These are phyloP conservation scores for Coniochaeta sp. DNA, from an alignment of 2,329 filamentous ascomycete species.

Conservation along the genomic window DNA sequence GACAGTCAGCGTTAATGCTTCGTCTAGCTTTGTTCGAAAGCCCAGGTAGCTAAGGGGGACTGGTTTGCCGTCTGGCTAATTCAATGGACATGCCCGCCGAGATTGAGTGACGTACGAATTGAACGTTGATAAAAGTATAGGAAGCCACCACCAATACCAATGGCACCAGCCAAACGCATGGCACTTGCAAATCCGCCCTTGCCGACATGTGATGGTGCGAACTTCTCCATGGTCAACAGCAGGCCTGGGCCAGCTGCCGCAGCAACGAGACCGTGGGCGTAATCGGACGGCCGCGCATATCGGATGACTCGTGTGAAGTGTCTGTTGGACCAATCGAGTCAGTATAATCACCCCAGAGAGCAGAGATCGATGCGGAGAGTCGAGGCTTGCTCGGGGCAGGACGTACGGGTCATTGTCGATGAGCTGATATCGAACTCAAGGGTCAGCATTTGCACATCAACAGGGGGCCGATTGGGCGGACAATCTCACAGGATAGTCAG, in stretches of 20 bases:
- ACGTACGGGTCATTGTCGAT: constrained; percentile 98
- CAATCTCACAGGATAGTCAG: constrained; percentile 75
- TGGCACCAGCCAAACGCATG: constrained; percentile 68
- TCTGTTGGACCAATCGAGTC: constrained; percentile 37
- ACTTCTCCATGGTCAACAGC: constrained; percentile 72
- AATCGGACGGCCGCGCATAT: constrained; percentile 84
- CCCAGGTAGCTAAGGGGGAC: background rate
- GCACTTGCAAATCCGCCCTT: constrained; percentile 74
- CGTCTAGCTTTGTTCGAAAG: background rate
- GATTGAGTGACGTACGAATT: constrained; percentile 52
- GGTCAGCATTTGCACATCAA: constrained; percentile 12
- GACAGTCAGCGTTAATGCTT: background rate
- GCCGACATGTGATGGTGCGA: constrained; percentile 78
- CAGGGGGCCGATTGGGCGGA: constrained; percentile 11
- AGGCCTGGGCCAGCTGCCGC: constrained; percentile 66
- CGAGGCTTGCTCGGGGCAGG: constrained; percentile 4
- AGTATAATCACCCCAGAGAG: constrained; percentile 4
- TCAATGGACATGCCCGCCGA: background rate
- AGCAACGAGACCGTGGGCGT: constrained; percentile 59
- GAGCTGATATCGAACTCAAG: constrained; percentile 52
- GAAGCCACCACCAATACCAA: constrained; percentile 73
- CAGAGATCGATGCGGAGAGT: background rate
- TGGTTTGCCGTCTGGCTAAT: background rate
- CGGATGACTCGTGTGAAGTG: constrained; percentile 84
- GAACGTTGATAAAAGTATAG: constrained; percentile 81